Conservation (phyloP, 2,329 filamentous ascomycete genomes). For the Colletotrichum ledebouriae region DNA sequence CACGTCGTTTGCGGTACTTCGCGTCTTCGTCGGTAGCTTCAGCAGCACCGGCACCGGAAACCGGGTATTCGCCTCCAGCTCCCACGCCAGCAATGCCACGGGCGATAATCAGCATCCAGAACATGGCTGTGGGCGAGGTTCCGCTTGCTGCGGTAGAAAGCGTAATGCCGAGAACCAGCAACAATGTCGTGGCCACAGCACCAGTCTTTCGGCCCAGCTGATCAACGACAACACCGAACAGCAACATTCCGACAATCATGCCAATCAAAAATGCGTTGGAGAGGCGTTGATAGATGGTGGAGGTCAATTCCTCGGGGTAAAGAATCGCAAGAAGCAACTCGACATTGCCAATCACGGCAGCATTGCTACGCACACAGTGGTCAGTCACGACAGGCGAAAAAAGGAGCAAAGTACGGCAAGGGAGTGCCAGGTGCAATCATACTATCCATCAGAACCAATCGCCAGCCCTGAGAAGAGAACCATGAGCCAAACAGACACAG, state of each 20-base stretch:
- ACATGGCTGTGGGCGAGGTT: conserved; percentile 54
- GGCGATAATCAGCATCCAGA: conserved; percentile 64
- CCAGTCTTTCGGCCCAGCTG: conserved; percentile 64
- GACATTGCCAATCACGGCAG: conserved; percentile 60
- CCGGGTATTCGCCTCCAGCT: conserved; percentile 66
- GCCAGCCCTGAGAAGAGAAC: conserved; percentile 61
- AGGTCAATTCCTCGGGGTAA: conserved; percentile 58
- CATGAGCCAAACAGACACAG: conserved; percentile 58
- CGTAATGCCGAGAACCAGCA: conserved; percentile 61
- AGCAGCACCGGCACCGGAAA: conserved; percentile 61
- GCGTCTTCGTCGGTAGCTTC: conserved; percentile 67
- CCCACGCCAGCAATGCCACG: conserved; percentile 58
- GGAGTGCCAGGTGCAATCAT: conserved; percentile 40
- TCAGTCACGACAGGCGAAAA: conserved; percentile 11
- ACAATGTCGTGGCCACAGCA: conserved; percentile 59
- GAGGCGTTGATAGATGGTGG: conserved; percentile 62
- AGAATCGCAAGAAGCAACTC: conserved; percentile 56
- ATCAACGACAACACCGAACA: conserved; percentile 65
- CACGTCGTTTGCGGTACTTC: conserved; percentile 59
- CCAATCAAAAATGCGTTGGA: conserved; percentile 69
- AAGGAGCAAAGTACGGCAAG: neutral
- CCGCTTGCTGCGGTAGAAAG: conserved; percentile 62
- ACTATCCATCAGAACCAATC: conserved; percentile 61
- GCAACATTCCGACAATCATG: conserved; percentile 68
- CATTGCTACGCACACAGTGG: conserved; percentile 50